These are phyloP conservation scores for Myriangium duriaei DNA, from an alignment of 2,329 filamentous ascomycete genomes.

Conservation along the genomic window DNA sequence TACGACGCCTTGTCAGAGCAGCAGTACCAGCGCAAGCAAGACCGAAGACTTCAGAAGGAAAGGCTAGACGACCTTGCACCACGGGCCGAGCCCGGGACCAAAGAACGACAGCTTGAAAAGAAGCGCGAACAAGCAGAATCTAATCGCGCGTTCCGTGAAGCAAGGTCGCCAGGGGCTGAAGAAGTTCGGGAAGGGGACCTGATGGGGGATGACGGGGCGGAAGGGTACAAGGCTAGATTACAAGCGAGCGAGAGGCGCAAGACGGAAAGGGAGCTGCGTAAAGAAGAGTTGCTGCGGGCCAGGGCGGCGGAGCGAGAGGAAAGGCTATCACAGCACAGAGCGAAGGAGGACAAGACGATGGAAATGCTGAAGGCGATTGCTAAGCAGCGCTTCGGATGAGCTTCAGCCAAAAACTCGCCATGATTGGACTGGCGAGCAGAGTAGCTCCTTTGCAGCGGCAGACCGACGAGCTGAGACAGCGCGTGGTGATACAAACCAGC, in stretches of 20 bases:
- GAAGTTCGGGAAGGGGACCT: constrained; percentile 63
- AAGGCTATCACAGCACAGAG: constrained; percentile 53
- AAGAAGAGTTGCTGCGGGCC: constrained; percentile 69
- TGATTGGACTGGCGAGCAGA: too few species aligned
- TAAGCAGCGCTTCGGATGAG: constrained; percentile 59
- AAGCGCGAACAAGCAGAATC: constrained; percentile 57
- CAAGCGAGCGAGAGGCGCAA: constrained; percentile 58
- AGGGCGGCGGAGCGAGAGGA: constrained; percentile 70
- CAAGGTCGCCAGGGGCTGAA: constrained; percentile 48
- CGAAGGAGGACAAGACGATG: constrained; percentile 76
- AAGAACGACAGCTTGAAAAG: constrained; percentile 80
- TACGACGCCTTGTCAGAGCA: constrained; percentile 42
- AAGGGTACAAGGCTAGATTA: constrained; percentile 54
- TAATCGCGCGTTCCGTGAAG: constrained; percentile 59
- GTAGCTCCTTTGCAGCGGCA: too few species aligned
- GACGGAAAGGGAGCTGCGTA: constrained; percentile 68
- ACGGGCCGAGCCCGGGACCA: constrained; percentile 68
- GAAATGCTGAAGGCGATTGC: constrained; percentile 68
- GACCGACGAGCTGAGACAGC: too few species aligned
- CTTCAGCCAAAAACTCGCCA: too few species aligned
- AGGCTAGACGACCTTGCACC: constrained; percentile 70
- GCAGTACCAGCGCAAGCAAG: constrained; percentile 48
- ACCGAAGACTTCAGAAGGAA: constrained; percentile 56
- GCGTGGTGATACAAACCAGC: too few species aligned
- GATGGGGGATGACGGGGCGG: constrained; percentile 59